phyloP scores from a whole-genome alignment of 768 basidiomycete species.

The Udeniomyces megalosporus region DNA sequence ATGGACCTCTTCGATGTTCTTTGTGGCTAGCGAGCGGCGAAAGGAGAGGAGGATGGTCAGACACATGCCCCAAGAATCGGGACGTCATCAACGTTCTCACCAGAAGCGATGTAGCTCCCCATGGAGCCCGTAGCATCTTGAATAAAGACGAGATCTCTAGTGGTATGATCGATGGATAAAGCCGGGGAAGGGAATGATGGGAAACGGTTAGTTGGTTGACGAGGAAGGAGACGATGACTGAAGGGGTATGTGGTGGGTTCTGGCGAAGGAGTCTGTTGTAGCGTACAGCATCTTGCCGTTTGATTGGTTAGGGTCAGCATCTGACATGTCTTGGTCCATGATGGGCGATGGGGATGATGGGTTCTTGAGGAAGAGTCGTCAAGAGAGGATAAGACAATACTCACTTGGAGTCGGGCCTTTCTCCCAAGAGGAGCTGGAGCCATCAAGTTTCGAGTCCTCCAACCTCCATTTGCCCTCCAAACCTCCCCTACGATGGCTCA shows the following conservation, averaged over 20 bases:
- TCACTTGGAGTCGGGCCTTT: not conserved
- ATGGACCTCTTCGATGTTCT: slow-evolving; percentile 17
- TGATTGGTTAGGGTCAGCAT: not conserved
- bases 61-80: not conserved
- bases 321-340: slow-evolving; percentile 9
- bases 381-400: too few relatives aligned
- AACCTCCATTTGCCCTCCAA: not conserved
- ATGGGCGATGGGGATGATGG: not conserved
- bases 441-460: too few relatives aligned
- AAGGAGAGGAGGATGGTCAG: not conserved
- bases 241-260: too few relatives aligned
- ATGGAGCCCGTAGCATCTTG: slow-evolving; percentile 15
- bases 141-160: slow-evolving; percentile 12
- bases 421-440: too few relatives aligned
- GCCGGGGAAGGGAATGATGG: not conserved
- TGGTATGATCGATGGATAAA: not conserved
- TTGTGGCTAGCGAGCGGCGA: slow-evolving; percentile 6
- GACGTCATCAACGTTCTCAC: not conserved
- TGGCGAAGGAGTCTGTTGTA: too few relatives aligned
- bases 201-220: too few relatives aligned
- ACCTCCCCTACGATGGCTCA: slow-evolving; percentile 46
- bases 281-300: slow-evolving; percentile 3
- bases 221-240: too few relatives aligned
- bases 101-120: slow-evolving; percentile 6
- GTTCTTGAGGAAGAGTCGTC: too few relatives aligned